A percentile compares a stretch with the other conserved stretches of the same genome.
phyloP scores from a whole-genome alignment of 108 stramenopile species.

The Licmophora abbreviata region DNA sequence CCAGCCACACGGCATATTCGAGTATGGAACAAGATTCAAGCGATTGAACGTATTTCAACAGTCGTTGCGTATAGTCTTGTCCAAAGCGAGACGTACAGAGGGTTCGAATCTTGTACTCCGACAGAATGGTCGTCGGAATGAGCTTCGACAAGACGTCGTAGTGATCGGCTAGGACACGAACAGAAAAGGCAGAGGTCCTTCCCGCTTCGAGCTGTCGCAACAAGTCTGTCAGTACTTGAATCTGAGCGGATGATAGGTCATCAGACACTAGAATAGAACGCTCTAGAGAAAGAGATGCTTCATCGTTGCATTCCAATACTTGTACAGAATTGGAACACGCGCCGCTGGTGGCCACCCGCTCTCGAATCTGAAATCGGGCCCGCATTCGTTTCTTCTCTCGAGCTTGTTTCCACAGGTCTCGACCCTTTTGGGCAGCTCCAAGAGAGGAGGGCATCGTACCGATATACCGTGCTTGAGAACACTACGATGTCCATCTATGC shows the following conservation, averaged over 20 bases:
- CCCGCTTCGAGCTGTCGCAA: slow-evolving; percentile 13
- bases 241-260: slow-evolving; percentile 1
- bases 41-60: slow-evolving; percentile 14
- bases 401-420: slow-evolving; percentile 53
- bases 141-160: slow-evolving; percentile 9
- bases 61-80: slow-evolving; percentile 10
- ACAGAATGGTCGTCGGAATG: slow-evolving; percentile 8
- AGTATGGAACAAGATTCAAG: slow-evolving; percentile 38
- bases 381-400: slow-evolving; percentile 57
- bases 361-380: slow-evolving; percentile 54
- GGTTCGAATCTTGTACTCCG: neutral
- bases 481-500: no score
- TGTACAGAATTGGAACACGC: neutral
- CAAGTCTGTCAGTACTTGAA: neutral
- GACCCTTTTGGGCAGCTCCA: no score
- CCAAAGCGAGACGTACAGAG: slow-evolving; percentile 41
- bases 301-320: no score
- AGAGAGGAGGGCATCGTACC: no score
- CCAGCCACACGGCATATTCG: slow-evolving; percentile 63
- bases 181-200: slow-evolving; percentile 29
- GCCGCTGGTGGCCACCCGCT: slow-evolving; percentile 21
- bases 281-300: neutral
- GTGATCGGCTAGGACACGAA: slow-evolving; percentile 19
- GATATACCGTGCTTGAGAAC: no score
- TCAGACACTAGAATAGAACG: neutral